Conservation (phyloP, 2,329 filamentous ascomycete genomes). For the Xylariomycetidae sp. region DNA sequence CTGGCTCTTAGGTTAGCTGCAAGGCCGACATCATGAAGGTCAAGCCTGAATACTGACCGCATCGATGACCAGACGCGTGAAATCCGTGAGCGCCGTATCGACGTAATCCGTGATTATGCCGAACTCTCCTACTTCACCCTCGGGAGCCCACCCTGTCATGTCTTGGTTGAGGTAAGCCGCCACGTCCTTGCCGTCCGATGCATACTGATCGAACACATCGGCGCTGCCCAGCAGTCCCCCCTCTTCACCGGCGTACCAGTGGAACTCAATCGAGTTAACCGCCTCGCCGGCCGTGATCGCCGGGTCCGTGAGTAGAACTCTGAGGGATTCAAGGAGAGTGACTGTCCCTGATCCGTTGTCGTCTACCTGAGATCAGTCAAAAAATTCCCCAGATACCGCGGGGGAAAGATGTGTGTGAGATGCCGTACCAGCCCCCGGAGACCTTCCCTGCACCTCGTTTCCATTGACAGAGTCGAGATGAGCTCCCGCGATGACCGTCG, state of each 20-base stretch:
- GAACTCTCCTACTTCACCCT: too few relatives aligned
- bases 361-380: constrained; percentile 85
- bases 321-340: constrained; percentile 83
- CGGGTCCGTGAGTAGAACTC: constrained; percentile 67
- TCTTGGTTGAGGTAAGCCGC: constrained; percentile 98
- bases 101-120: constrained; percentile 93
- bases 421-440: too few relatives aligned
- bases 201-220: constrained; percentile 81
- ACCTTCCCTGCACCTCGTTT: too few relatives aligned
- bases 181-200: constrained; percentile 66
- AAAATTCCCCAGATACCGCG: too few relatives aligned
- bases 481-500: constrained; percentile 78
- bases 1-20: too few relatives aligned
- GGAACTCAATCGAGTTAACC: constrained; percentile 83
- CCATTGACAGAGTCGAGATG: constrained; percentile 92
- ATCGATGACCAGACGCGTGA: constrained; percentile 85
- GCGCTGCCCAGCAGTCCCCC: constrained; percentile 67
- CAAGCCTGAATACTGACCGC: too few relatives aligned
- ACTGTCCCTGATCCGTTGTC: constrained; percentile 87
- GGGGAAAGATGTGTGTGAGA: too few relatives aligned
- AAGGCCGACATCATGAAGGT: too few relatives aligned
- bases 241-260: constrained; percentile 71
- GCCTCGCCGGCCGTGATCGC: constrained; percentile 64
- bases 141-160: constrained; percentile 83
- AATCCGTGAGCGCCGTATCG: constrained; percentile 73